A percentile compares a stretch with the other conserved stretches of the same genome.
Evolutionary conservation across 2,329 filamentous ascomycete genomes (phyloP).

Genomic region (Chlorencoelia australis): DNA sequence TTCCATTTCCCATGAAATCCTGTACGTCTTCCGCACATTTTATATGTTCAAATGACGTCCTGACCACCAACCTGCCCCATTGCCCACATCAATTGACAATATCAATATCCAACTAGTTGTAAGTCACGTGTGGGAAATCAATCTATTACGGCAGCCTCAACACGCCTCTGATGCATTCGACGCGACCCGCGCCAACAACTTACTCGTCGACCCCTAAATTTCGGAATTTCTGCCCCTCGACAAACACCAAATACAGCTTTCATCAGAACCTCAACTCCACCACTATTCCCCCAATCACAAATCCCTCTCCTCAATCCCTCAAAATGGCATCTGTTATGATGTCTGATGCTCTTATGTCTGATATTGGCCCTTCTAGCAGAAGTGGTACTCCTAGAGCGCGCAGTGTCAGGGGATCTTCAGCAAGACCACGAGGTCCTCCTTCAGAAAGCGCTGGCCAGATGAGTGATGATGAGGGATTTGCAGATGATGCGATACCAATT

Average conservation of each 20-base stretch:
- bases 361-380: slow-evolving; percentile 19
- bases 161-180: slow-evolving; percentile 14
- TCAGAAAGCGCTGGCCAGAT: slow-evolving; percentile 50
- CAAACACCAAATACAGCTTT: slow-evolving; percentile 6
- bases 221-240: slow-evolving; percentile 17
- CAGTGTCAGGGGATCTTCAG: slow-evolving; percentile 22
- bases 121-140: no score
- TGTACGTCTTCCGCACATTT: no score
- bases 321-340: slow-evolving; percentile 27
- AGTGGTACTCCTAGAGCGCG: slow-evolving; percentile 20
- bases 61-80: no score
- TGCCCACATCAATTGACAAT: no score
- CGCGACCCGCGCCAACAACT: no score
- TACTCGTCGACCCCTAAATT: slow-evolving; percentile 13
- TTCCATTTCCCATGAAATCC: no score
- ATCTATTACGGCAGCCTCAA: slow-evolving; percentile 19
- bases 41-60: no score
- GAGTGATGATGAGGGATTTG: slow-evolving; percentile 56
- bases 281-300: slow-evolving; percentile 4
- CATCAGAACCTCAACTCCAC: slow-evolving; percentile 11
- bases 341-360: slow-evolving; percentile 23
- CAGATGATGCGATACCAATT: slow-evolving; percentile 53
- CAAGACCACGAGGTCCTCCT: slow-evolving; percentile 36
- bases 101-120: no score
- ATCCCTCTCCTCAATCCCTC: no score